Base-by-base conservation (phyloP, 1,284 basidiomycete genomes). In the Moesziomyces parantarcticus region DNA sequence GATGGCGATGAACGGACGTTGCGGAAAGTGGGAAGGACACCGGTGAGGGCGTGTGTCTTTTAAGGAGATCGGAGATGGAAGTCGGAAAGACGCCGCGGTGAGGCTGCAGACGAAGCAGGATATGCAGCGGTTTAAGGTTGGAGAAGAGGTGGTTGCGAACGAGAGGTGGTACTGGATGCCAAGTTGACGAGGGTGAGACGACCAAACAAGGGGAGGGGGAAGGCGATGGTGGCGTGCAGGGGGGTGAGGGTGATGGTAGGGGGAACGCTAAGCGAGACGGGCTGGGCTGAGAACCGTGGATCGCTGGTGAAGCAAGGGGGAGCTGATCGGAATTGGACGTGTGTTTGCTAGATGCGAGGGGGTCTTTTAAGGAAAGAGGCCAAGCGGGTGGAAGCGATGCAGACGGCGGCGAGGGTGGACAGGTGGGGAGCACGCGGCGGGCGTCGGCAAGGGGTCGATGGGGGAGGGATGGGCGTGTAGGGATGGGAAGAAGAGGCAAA, bases 311-410 rank as follows among this genome's bases (percentile, higher is more conserved):
- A 58, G 64, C 55, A 67, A 61, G 64, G 64, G 64, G 58, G 58
- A 58, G 34, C 39, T 45, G 64, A 58, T 67, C 64, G 64, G 64
- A 67, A 67, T 61, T 57, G 64, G 50, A 18, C 25, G 55, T 58
- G 64, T 67, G 55, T 54, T 67, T 67, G 64, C 58, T 67, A 58
- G 64, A 67, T 61, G 64, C 58, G 64, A 67, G 64, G 64, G n/a
- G 64, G 64, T 49, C 54, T 67, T 67, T 61, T 54, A 67, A 61
- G 58, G 50, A 67, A 61, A 53, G 58, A 45, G 41, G 32, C 46
- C 36, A 43, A 46, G 22, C 23, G 26, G n/a, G 49, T 26, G 43
- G 47, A 36, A 36, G 34, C 34, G 34, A 36, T 16, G 34, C 34
- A 36, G 64, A 54, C 50, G 59, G 41, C 47, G 56, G 52, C 46